Conservation (phyloP, 208 protist species). For the Crithidia bombi region DNA sequence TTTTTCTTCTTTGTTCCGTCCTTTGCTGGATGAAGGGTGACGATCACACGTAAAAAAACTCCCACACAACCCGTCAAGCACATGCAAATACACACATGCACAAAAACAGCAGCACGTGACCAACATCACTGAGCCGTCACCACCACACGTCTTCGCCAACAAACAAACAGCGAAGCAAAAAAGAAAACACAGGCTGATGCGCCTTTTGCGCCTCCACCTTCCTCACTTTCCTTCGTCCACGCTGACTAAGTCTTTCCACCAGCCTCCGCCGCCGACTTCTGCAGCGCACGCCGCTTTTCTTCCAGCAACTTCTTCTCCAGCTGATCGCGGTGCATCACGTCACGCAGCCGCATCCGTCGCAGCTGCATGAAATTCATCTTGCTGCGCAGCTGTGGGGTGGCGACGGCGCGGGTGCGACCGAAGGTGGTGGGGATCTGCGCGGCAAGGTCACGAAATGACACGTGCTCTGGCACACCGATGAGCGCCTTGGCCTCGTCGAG, state of each 20-base stretch:
- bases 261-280: not conserved
- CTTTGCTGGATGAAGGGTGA: constrained; percentile 7
- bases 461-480: constrained; percentile 80
- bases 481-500: constrained; percentile 84
- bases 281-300: constrained; percentile 42
- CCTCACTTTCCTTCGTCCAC: not conserved
- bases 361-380: constrained; percentile 84
- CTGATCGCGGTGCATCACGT: constrained; percentile 82
- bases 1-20: constrained; percentile 18
- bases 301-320: constrained; percentile 78
- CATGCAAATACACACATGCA: constrained; percentile 12
- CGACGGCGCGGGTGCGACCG: constrained; percentile 46
- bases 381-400: constrained; percentile 65
- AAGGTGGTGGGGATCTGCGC: constrained; percentile 67
- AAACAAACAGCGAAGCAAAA: not conserved
- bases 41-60: constrained; percentile 2
- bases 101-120: not conserved
- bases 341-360: constrained; percentile 78
- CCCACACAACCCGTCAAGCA: constrained; percentile 5
- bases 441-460: constrained; percentile 72
- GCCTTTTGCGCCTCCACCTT: not conserved
- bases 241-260: not conserved
- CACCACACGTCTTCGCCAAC: not conserved
- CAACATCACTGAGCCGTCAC: not conserved
- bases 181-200: not conserved